These are phyloP conservation scores for Cinchona pubescens DNA, from an alignment of 257 asterid genomes.

Conservation along the genomic window DNA sequence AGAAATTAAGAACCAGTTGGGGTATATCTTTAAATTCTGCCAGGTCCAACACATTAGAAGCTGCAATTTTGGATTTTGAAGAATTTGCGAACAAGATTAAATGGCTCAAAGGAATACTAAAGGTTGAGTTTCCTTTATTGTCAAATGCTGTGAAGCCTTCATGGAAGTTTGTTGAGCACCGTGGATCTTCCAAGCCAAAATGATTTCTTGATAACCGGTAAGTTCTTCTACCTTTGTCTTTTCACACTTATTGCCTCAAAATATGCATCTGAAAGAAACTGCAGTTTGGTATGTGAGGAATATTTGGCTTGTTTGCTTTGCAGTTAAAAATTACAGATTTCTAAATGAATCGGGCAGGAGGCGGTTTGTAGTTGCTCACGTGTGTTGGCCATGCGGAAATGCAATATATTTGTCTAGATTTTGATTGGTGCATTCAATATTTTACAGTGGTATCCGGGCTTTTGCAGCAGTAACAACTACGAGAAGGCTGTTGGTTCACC, in stretches of 20 bases:
- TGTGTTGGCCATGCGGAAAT: too few relatives aligned
- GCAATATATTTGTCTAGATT: too few relatives aligned
- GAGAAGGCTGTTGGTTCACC: too few relatives aligned
- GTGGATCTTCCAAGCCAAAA: conserved; percentile 14
- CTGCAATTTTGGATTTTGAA: conserved; percentile 30
- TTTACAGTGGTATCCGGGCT: too few relatives aligned
- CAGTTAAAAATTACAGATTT: too few relatives aligned
- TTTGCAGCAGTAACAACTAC: too few relatives aligned
- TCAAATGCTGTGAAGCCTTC: conserved; percentile 12
- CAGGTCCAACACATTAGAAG: conserved; percentile 22
- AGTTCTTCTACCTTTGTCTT: not conserved
- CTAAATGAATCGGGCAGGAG: too few relatives aligned
- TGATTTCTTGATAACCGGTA: conserved; percentile 2
- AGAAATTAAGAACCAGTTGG: conserved; percentile 17
- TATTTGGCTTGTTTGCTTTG: too few relatives aligned
- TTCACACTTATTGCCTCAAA: too few relatives aligned
- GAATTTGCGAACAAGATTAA: conserved; percentile 27
- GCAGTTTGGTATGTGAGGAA: not conserved
- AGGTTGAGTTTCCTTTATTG: conserved; percentile 8
- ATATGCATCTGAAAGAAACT: not conserved
- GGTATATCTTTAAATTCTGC: conserved; percentile 17
- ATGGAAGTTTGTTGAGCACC: conserved; percentile 32
- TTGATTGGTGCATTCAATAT: too few relatives aligned
- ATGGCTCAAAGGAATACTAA: conserved; percentile 26
- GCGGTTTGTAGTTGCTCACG: too few relatives aligned